Conservation (phyloP, 768 basidiomycete genomes). For the Macrocybe gigantea region DNA sequence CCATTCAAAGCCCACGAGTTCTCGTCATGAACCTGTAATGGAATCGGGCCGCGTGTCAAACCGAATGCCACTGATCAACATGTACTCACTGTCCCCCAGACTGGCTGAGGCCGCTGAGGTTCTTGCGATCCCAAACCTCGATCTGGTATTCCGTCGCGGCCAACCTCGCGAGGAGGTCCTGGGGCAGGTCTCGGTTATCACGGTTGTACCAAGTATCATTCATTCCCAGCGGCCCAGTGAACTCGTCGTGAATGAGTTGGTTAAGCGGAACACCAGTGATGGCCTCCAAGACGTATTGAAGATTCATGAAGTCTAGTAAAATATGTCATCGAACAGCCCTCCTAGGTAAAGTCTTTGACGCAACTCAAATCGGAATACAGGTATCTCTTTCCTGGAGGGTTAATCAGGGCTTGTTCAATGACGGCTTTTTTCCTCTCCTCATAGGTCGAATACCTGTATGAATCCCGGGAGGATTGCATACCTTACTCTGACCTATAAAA, state of each 20-base stretch:
- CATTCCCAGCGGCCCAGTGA: constrained; percentile 21
- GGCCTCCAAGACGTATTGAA: constrained; percentile 18
- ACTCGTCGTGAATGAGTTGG: constrained; percentile 14
- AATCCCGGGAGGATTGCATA: neutral
- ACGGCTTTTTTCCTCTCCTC: constrained; percentile 17
- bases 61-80: neutral
- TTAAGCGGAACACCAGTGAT: constrained; percentile 17
- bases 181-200: constrained; percentile 11
- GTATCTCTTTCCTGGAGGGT: constrained; percentile 17
- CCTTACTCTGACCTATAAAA: neutral
- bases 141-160: constrained; percentile 20
- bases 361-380: constrained; percentile 22
- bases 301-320: constrained; percentile 18
- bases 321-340: neutral
- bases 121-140: constrained; percentile 13
- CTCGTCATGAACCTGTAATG: constrained; percentile 19
- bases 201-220: constrained; percentile 18
- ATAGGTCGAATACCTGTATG: constrained; percentile 15
- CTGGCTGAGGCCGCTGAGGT: constrained; percentile 17
- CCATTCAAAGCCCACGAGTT: constrained; percentile 22
- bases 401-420: constrained; percentile 14
- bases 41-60: neutral
- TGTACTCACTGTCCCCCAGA: constrained; percentile 18
- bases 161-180: constrained; percentile 4
- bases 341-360: neutral